Evolutionary conservation across 164 flowering plant species (phyloP).

Genomic region (Aristolochia fimbriata): DNA sequence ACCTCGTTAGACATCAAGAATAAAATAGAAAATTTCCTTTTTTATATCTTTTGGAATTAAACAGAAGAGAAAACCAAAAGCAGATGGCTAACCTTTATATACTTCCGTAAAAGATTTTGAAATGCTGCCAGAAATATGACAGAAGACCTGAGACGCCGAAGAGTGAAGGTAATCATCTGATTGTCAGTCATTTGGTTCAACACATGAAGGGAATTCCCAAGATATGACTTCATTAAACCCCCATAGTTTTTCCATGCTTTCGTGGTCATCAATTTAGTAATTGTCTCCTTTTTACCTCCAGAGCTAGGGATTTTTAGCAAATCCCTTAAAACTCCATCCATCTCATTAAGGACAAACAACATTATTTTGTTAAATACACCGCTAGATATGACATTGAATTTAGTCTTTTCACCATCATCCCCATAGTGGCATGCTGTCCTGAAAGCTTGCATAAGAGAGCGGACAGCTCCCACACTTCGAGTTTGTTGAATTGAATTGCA

Average conservation of each 20-base stretch:
- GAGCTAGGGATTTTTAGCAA: constrained; percentile 54
- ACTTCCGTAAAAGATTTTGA: constrained; percentile 74
- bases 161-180: constrained; percentile 75
- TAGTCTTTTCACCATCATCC: constrained; percentile 39
- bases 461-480: constrained; percentile 48
- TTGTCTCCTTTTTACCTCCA: constrained; percentile 80
- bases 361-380: constrained; percentile 82
- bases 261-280: constrained; percentile 38
- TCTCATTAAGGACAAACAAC: constrained; percentile 62
- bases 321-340: constrained; percentile 75
- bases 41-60: background rate
- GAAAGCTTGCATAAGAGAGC: constrained; percentile 65
- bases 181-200: constrained; percentile 94
- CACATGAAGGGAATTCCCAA: constrained; percentile 83
- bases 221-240: constrained; percentile 78
- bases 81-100: constrained; percentile 50
- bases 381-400: constrained; percentile 62
- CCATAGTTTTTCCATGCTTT: constrained; percentile 66
- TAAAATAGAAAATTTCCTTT: background rate
- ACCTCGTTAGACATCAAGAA: background rate
- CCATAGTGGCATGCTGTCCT: constrained; percentile 88
- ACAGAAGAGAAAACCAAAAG: background rate
- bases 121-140: constrained; percentile 74
- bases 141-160: constrained; percentile 65
- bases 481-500: constrained; percentile 35